Conservation (phyloP, 148 eudicot genomes). For the Pouteria glomerata region DNA sequence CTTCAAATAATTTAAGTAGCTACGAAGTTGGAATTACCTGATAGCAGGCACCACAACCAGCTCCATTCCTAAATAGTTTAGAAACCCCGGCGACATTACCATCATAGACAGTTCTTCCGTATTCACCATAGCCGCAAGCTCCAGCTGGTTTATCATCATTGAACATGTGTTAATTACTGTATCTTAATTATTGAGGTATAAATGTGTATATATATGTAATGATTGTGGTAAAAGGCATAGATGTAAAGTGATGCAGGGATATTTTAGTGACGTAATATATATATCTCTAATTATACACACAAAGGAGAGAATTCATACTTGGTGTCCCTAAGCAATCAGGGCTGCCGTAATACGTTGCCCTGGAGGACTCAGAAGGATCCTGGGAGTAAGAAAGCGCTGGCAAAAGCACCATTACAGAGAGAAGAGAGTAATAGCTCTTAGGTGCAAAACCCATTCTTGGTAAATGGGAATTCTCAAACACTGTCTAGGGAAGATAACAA, state of each 20-base stretch:
- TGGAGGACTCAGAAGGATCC: conserved; percentile 18
- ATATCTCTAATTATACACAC: too few species aligned
- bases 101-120: conserved; percentile 38
- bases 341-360: conserved; percentile 47
- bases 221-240: background rate
- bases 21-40: conserved; percentile 38
- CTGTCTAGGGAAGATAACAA: background rate
- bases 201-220: too few species aligned
- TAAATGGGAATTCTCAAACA: too few species aligned
- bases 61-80: conserved; percentile 40
- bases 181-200: background rate
- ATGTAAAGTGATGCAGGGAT: background rate
- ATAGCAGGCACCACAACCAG: conserved; percentile 64
- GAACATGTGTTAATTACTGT: background rate
- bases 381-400: conserved; percentile 20
- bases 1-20: too few species aligned
- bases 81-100: conserved; percentile 40
- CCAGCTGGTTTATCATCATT: conserved; percentile 29
- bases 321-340: conserved; percentile 30
- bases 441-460: conserved; percentile 16
- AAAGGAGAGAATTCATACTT: conserved; percentile 13
- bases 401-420: conserved; percentile 14
- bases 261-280: background rate
- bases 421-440: background rate
- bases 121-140: conserved; percentile 62